These are phyloP conservation scores for Phytophthora sp. DNA, from an alignment of 352 stramenopile species.

Conservation along the genomic window DNA sequence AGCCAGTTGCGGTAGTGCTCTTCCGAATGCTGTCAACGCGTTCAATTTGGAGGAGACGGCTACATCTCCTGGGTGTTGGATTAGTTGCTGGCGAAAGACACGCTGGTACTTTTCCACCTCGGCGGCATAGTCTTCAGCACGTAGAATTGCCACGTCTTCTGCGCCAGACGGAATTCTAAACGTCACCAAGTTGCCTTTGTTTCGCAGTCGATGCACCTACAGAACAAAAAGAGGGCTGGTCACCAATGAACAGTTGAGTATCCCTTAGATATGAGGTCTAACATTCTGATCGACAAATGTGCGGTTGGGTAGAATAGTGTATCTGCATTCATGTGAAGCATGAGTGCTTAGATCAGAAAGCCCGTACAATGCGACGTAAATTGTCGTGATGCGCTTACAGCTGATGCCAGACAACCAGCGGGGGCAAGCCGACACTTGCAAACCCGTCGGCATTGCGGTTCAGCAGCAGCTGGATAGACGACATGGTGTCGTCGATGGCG, in stretches of 20 bases:
- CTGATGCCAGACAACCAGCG: constrained; percentile 62
- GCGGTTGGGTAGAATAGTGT: constrained; percentile 60
- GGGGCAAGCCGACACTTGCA: constrained; percentile 36
- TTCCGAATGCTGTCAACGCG: constrained; percentile 42
- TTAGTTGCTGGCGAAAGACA: constrained; percentile 34
- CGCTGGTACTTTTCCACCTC: constrained; percentile 46
- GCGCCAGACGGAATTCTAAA: constrained; percentile 54
- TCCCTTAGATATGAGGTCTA: no score
- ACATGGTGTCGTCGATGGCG: constrained; percentile 59
- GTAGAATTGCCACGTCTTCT: constrained; percentile 47
- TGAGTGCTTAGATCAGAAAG: no score
- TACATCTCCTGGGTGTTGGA: constrained; percentile 21
- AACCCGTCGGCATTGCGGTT: constrained; percentile 49
- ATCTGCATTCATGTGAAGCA: no score
- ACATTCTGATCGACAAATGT: constrained; percentile 75
- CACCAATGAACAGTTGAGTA: no score
- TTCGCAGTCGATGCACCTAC: constrained; percentile 56
- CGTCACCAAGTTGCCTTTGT: constrained; percentile 45
- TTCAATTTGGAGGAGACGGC: constrained; percentile 39
- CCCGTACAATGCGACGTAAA: no score
- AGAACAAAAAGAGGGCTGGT: neutral
- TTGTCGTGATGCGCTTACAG: constrained; percentile 35
- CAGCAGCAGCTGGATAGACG: constrained; percentile 56
- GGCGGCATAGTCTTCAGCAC: constrained; percentile 32
- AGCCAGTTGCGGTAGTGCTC: constrained; percentile 35